Percentiles rank a stretch among this genome's conserved stretches.
Conservation (phyloP, 768 basidiomycete species). For the Lactifluus subvellereus region DNA sequence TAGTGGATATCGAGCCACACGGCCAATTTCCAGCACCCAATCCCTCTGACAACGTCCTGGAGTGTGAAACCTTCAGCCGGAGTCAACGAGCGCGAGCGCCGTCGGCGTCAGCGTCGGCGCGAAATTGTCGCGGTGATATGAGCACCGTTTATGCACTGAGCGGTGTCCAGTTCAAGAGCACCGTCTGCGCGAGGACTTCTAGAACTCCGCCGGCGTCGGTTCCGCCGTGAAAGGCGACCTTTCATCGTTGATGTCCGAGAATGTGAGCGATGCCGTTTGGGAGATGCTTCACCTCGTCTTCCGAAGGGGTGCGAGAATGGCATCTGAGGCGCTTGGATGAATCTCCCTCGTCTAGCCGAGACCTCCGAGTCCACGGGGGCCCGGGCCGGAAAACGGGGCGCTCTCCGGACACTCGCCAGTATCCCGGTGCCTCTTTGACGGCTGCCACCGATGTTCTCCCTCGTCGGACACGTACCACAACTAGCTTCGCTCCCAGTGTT, state of each 20-base stretch:
- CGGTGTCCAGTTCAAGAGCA: conserved; percentile 3
- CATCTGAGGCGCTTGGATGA: conserved; percentile 25
- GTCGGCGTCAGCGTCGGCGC: conserved; percentile 8
- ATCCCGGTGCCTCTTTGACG: conserved; percentile 36
- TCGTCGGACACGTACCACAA: conserved; percentile 41
- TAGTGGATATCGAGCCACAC: conserved; percentile 6
- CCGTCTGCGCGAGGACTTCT: background rate
- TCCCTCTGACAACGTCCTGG: conserved; percentile 24
- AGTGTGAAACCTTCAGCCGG: conserved; percentile 20
- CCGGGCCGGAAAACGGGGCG: conserved; percentile 31
- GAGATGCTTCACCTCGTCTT: conserved; percentile 10
- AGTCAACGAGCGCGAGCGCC: conserved; percentile 29
- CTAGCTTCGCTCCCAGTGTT: conserved; percentile 46
- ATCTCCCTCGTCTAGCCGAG: conserved; percentile 22
- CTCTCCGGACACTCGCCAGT: conserved; percentile 33
- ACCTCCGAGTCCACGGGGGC: conserved; percentile 11
- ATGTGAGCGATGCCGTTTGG: conserved; percentile 14
- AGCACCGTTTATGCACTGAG: background rate
- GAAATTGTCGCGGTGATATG: background rate
- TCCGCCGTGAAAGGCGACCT: background rate
- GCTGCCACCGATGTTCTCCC: conserved; percentile 28
- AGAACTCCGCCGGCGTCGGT: conserved; percentile 4
- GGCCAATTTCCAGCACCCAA: conserved; percentile 2
- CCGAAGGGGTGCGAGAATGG: conserved; percentile 26
- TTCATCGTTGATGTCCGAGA: conserved; percentile 10